These are phyloP conservation scores for Penicillium dipodomyicola DNA, from an alignment of 495 filamentous ascomycete genomes.

Conservation along the genomic window DNA sequence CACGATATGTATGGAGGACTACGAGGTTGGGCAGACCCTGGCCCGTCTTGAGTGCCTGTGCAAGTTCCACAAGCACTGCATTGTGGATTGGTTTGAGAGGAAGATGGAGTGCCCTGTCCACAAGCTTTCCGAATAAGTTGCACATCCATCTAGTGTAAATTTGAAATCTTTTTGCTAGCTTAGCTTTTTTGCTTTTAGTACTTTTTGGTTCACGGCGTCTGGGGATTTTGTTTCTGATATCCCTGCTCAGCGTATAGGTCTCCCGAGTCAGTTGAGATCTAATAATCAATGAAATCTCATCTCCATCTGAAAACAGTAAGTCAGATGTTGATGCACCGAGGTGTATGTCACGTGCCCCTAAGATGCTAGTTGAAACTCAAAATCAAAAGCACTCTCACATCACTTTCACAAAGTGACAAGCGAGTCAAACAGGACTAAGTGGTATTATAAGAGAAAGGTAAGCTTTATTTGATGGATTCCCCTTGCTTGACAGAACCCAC, in stretches of 20 bases:
- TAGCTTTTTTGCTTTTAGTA: conserved; percentile 5
- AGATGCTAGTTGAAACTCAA: conserved; percentile 1
- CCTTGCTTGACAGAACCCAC: background rate
- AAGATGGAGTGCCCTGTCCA: conserved; percentile 57
- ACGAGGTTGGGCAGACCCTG: conserved; percentile 78
- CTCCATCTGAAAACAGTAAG: background rate
- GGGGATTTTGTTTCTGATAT: conserved; percentile 8
- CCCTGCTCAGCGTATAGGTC: background rate
- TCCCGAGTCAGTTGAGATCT: background rate
- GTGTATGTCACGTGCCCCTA: background rate
- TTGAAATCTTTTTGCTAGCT: background rate
- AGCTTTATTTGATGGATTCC: background rate
- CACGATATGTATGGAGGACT: conserved; percentile 95
- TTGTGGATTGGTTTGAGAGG: conserved; percentile 54
- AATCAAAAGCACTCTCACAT: background rate
- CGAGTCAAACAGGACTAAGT: background rate
- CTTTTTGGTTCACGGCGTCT: conserved; percentile 4
- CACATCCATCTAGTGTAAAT: conserved; percentile 2
- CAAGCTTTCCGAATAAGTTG: conserved; percentile 33
- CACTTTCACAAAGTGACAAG: background rate
- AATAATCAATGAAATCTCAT: background rate
- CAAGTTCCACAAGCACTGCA: conserved; percentile 79
- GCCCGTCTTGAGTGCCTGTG: conserved; percentile 88
- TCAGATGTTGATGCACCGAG: background rate
- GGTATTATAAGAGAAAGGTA: conserved; percentile 1